phyloP scores from a whole-genome alignment of 2,329 filamentous ascomycete species.

The Phyllosticta paracitricarpa region DNA sequence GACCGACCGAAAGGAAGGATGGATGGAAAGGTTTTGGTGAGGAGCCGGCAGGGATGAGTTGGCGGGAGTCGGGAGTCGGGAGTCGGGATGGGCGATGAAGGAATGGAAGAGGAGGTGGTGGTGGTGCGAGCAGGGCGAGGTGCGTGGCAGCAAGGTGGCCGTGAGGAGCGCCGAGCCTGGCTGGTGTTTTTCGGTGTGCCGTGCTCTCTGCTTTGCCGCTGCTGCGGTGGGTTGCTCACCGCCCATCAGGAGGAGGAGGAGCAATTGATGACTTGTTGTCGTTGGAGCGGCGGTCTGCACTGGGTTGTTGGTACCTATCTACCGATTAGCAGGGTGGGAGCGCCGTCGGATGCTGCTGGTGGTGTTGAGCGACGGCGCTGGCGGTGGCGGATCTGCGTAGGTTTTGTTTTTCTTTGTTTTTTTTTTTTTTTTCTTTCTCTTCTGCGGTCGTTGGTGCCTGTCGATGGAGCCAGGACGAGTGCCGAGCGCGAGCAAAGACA shows the following conservation, averaged over 20 bases:
- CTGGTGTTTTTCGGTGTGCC: not conserved
- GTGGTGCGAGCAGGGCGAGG: not conserved
- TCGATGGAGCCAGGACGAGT: not conserved
- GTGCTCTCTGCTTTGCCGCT: not conserved
- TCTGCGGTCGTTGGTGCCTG: not conserved
- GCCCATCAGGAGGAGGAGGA: not conserved
- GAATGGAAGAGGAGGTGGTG: not conserved
- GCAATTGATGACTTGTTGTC: not conserved
- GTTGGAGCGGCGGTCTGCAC: not conserved
- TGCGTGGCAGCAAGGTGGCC: not conserved
- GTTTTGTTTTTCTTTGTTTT: not conserved
- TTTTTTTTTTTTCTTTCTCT: not conserved
- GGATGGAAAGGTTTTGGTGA: not conserved
- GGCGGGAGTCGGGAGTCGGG: not conserved
- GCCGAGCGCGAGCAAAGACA: not conserved
- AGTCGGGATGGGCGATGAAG: not conserved
- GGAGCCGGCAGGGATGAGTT: not conserved
- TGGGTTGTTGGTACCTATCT: not conserved
- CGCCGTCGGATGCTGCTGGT: not conserved
- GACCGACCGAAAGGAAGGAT: not conserved
- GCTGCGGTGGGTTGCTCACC: not conserved
- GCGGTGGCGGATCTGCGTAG: not conserved
- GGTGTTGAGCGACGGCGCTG: not conserved
- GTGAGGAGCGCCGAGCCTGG: not conserved
- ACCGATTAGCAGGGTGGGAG: not conserved